These are phyloP conservation scores for Litchi chinensis DNA, from an alignment of 345 rosid species.

Conservation along the genomic window DNA sequence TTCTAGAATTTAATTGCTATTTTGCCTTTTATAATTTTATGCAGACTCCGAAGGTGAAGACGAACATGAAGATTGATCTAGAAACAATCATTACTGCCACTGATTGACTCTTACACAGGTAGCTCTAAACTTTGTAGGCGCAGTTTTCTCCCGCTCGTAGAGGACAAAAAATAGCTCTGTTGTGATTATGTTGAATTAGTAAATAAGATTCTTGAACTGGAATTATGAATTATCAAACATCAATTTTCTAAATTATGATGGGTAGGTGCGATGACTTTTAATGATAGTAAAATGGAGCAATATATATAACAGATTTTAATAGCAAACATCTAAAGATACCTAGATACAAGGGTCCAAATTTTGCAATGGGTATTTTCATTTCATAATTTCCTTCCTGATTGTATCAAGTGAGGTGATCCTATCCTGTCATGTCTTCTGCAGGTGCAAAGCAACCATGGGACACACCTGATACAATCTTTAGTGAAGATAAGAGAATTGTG, in stretches of 20 bases:
- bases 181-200: neutral
- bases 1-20: conserved; percentile 1
- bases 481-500: neutral
- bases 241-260: neutral
- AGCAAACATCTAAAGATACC: neutral
- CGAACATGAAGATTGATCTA: conserved; percentile 70
- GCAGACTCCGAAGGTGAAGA: conserved; percentile 89
- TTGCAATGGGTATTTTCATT: neutral
- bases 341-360: neutral
- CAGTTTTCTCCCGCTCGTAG: neutral
- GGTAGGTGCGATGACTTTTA: neutral
- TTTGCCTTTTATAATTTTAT: conserved; percentile 14
- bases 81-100: conserved; percentile 2
- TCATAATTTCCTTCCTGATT: neutral
- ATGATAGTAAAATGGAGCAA: neutral
- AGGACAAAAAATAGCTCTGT: neutral
- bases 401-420: neutral
- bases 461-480: neutral
- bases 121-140: conserved; percentile 1
- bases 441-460: conserved; percentile 9
- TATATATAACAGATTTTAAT: neutral
- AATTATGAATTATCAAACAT: neutral
- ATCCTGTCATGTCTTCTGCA: conserved; percentile 22
- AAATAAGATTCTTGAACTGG: neutral
- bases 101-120: conserved; percentile 22